Conservation (phyloP, 495 filamentous ascomycete species). For the Penicillium bialowiezense region DNA sequence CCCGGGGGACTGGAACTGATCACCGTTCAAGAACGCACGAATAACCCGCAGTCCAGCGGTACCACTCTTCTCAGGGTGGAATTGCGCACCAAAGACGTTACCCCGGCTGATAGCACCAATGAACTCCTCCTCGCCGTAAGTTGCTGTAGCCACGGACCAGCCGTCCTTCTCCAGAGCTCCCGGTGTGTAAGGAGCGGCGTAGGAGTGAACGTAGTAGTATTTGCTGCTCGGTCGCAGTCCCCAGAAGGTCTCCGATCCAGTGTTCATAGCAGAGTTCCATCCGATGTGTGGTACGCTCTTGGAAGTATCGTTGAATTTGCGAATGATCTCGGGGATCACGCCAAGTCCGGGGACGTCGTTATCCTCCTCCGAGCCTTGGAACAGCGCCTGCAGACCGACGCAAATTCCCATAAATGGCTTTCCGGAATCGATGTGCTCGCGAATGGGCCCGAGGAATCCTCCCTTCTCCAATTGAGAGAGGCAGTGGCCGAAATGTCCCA, state of each 20-base stretch:
- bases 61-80: constrained; percentile 97
- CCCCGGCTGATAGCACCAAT: constrained; percentile 83
- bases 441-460: constrained; percentile 78
- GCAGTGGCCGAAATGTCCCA: constrained; percentile 97
- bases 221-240: constrained; percentile 77
- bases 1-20: constrained; percentile 41
- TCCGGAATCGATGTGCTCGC: constrained; percentile 73
- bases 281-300: constrained; percentile 98
- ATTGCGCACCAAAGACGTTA: constrained; percentile 89
- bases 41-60: constrained; percentile 79
- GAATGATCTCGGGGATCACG: constrained; percentile 66
- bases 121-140: constrained; percentile 86
- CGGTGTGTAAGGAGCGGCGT: constrained; percentile 72
- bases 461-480: constrained; percentile 74
- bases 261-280: constrained; percentile 83
- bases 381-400: constrained; percentile 89
- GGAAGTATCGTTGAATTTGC: constrained; percentile 68
- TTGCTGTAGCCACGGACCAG: constrained; percentile 84
- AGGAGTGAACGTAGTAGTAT: constrained; percentile 98
- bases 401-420: constrained; percentile 99
- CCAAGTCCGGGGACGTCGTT: constrained; percentile 67
- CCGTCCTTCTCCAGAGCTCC: constrained; percentile 72
- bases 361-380: constrained; percentile 79
- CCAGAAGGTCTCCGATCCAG: constrained; percentile 58
- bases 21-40: constrained; percentile 77